Percentiles rank a stretch among this genome's conserved stretches.
These are phyloP conservation scores for Boehmeria nivea DNA, from an alignment of 306 rosid species.

Conservation along the genomic window DNA sequence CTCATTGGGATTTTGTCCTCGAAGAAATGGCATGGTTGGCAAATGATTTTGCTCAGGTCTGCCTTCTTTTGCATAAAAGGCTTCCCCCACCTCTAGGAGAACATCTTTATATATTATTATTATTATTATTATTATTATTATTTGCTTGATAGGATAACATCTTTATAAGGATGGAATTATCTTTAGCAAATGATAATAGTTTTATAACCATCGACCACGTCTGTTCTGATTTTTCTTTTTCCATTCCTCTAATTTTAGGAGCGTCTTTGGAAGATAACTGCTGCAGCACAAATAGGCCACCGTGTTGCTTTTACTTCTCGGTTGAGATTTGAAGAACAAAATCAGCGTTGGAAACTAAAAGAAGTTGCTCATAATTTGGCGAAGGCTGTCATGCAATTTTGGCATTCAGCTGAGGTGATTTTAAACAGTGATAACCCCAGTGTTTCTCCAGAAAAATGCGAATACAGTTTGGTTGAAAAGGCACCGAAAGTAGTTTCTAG, in stretches of 20 bases:
- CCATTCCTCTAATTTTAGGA: conserved; percentile 43
- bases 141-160: no score
- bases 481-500: conserved; percentile 27
- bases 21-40: conserved; percentile 99
- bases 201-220: neutral
- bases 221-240: conserved; percentile 5
- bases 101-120: no score
- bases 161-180: neutral
- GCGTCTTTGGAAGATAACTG: conserved; percentile 91
- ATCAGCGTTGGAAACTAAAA: conserved; percentile 43
- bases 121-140: no score
- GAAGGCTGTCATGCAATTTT: conserved; percentile 85
- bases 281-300: conserved; percentile 73
- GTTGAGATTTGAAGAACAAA: conserved; percentile 57
- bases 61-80: conserved; percentile 18
- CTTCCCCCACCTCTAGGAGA: no score
- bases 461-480: conserved; percentile 28
- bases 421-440: conserved; percentile 30
- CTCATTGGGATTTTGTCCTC: conserved; percentile 93
- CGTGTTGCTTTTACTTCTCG: conserved; percentile 62
- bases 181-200: neutral
- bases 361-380: conserved; percentile 72
- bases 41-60: conserved; percentile 95
- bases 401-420: conserved; percentile 78
- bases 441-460: conserved; percentile 17